These are phyloP conservation scores for Chrysoporthe deuterocubensis DNA, from an alignment of 2,329 filamentous ascomycete genomes.

Conservation along the genomic window DNA sequence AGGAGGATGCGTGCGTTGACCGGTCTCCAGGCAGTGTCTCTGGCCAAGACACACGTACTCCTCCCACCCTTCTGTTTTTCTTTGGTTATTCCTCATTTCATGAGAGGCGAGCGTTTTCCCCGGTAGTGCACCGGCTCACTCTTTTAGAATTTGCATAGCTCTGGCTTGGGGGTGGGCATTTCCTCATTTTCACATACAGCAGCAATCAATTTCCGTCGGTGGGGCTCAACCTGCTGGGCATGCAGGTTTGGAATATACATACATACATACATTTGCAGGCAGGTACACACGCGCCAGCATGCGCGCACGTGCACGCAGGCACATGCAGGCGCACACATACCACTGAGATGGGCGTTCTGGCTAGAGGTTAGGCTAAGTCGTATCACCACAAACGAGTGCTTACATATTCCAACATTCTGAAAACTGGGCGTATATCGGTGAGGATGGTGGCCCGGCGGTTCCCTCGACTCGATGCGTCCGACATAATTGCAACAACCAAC, in stretches of 20 bases:
- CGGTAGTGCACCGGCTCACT: slow-evolving; percentile 16
- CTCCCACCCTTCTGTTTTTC: not conserved
- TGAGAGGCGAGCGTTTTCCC: slow-evolving; percentile 1
- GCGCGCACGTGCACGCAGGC: not conserved
- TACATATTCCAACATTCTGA: not conserved
- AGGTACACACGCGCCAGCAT: not conserved
- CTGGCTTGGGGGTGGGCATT: slow-evolving; percentile 18
- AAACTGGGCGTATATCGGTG: not conserved
- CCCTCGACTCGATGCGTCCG: no score
- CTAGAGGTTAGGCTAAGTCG: slow-evolving; percentile 7
- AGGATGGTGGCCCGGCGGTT: not conserved
- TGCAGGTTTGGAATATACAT: not conserved
- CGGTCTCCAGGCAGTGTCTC: not conserved
- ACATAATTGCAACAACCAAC: no score
- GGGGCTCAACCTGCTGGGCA: not conserved
- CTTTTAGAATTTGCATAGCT: slow-evolving; percentile 23
- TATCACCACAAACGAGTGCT: not conserved
- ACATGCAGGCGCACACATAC: slow-evolving; percentile 3
- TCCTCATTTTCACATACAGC: slow-evolving; percentile 13
- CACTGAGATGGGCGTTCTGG: slow-evolving; percentile 11
- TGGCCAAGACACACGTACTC: not conserved
- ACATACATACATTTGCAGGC: not conserved
- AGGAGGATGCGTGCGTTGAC: not conserved
- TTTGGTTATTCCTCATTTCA: slow-evolving; percentile 12
- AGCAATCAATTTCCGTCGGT: slow-evolving; percentile 1